phyloP scores from a whole-genome alignment of 176 grass and related monocot genomes.

The Ananas comosus region DNA sequence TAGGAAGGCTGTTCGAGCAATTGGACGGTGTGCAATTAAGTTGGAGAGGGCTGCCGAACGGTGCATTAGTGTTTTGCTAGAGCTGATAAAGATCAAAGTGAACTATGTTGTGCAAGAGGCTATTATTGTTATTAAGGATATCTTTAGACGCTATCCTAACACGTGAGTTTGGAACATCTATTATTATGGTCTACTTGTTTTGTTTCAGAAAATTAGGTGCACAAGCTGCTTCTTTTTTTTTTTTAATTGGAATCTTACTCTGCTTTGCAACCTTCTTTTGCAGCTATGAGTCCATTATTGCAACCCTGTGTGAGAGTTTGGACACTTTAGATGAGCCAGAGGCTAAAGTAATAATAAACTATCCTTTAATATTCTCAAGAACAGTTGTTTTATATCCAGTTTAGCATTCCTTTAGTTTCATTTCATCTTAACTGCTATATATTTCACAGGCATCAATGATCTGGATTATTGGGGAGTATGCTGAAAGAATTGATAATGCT shows the following conservation, averaged over 20 bases:
- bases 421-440: slow-evolving; percentile 12
- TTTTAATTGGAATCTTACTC: neutral
- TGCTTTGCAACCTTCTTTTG: slow-evolving; percentile 8
- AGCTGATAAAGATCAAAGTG: slow-evolving; percentile 99
- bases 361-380: neutral
- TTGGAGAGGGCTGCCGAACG: slow-evolving; percentile 93
- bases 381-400: neutral
- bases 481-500: slow-evolving; percentile 99
- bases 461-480: slow-evolving; percentile 99
- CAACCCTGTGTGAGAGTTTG: slow-evolving; percentile 92
- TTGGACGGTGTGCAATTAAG: slow-evolving; percentile 97
- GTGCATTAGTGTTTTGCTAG: slow-evolving; percentile 94
- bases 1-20: slow-evolving; percentile 91
- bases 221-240: neutral
- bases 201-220: neutral
- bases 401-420: neutral
- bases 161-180: slow-evolving; percentile 48
- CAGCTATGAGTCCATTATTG: slow-evolving; percentile 96
- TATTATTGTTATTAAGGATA: slow-evolving; percentile 98
- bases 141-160: slow-evolving; percentile 98
- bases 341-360: slow-evolving; percentile 54
- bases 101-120: slow-evolving; percentile 99
- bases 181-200: neutral
- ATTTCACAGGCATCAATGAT: slow-evolving; percentile 91
- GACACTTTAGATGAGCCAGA: slow-evolving; percentile 98